Conservation (phyloP, 1,139 yeast genomes). For the Kurtzmaniella natalensis region DNA sequence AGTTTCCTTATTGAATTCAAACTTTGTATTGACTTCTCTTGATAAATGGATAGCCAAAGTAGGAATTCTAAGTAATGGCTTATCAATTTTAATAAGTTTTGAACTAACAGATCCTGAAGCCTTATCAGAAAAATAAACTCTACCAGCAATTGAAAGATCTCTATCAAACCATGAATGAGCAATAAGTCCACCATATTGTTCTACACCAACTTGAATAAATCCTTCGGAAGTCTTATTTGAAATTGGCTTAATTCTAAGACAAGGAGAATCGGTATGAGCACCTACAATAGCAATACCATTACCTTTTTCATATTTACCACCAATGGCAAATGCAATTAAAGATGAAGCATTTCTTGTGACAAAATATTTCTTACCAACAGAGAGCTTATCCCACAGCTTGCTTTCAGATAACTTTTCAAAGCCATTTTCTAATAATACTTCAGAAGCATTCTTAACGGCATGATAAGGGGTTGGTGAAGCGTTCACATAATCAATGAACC, state of each 20-base stretch:
- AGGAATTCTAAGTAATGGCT: slow-evolving; percentile 86
- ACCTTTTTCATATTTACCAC: slow-evolving; percentile 70
- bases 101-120: slow-evolving; percentile 52
- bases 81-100: slow-evolving; percentile 70
- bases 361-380: slow-evolving; percentile 57
- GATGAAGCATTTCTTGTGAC: slow-evolving; percentile 88
- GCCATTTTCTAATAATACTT: slow-evolving; percentile 53
- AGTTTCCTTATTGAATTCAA: slow-evolving; percentile 87
- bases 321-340: slow-evolving; percentile 80
- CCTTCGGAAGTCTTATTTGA: slow-evolving; percentile 72
- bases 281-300: slow-evolving; percentile 87
- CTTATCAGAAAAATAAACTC: slow-evolving; percentile 62
- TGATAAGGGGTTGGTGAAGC: slow-evolving; percentile 94
- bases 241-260: slow-evolving; percentile 84
- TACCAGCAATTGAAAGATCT: slow-evolving; percentile 86
- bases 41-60: slow-evolving; percentile 92
- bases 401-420: slow-evolving; percentile 74
- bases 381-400: slow-evolving; percentile 58
- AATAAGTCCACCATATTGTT: slow-evolving; percentile 91
- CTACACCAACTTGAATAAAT: slow-evolving; percentile 87
- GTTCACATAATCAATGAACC: slow-evolving; percentile 75
- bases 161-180: slow-evolving; percentile 95
- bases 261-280: slow-evolving; percentile 96
- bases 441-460: slow-evolving; percentile 68
- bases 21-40: slow-evolving; percentile 69